phyloP scores from a whole-genome alignment of 129 eudicot genomes.

The Arctium minus region DNA sequence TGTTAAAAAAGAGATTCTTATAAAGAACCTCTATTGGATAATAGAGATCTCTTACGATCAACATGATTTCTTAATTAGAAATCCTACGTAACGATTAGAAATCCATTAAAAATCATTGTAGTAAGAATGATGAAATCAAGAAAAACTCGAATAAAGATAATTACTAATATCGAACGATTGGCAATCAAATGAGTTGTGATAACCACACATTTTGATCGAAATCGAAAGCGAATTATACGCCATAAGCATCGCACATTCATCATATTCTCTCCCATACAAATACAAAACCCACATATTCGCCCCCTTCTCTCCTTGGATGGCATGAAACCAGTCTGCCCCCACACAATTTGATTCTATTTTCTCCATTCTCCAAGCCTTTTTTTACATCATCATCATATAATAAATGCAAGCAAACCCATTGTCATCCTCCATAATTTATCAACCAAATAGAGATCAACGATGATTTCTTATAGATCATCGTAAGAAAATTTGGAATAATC shows the following conservation, averaged over 20 bases:
- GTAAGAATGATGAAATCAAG: no score
- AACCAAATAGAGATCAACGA: background rate
- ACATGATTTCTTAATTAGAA: no score
- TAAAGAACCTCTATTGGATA: no score
- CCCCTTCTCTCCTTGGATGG: slow-evolving; percentile 6
- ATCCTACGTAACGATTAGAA: no score
- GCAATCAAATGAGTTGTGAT: background rate
- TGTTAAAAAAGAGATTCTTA: no score
- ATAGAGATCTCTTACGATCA: no score
- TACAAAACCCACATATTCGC: background rate
- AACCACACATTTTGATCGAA: slow-evolving; percentile 24
- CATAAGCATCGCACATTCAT: slow-evolving; percentile 26
- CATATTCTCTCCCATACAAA: background rate
- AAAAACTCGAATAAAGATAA: no score
- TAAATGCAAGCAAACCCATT: slow-evolving; percentile 25
- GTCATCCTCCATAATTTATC: background rate
- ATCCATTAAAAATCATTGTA: no score
- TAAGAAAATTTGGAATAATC: slow-evolving; percentile 5
- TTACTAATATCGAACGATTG: background rate
- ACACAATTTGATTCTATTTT: slow-evolving; percentile 30
- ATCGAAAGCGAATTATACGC: slow-evolving; percentile 35
- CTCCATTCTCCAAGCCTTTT: slow-evolving; percentile 28
- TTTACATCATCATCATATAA: slow-evolving; percentile 7
- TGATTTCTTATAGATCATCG: background rate
- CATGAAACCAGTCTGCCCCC: slow-evolving; percentile 27